Base-by-base conservation (phyloP, 1,139 yeast species). In the Pichia sp. region DNA sequence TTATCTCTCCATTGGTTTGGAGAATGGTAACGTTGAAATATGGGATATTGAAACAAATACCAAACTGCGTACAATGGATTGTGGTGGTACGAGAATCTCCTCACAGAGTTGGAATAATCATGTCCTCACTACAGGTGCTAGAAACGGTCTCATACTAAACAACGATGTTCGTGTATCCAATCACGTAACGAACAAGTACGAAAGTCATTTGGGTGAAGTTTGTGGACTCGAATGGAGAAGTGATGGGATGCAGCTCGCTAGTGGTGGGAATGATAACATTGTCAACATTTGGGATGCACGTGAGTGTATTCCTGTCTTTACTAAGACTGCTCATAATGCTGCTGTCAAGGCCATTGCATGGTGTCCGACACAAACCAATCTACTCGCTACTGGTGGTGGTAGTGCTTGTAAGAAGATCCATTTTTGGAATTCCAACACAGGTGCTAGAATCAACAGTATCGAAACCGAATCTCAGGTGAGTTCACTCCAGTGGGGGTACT, bases 301-400 rank as follows among this genome's bases (percentile, higher is more conserved):
- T 46, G 70, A 79, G n/a, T 52, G 67, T 5, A 18, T 69, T 1
- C 96, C 98, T 5, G 69, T 79, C 44, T 85, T 80, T 57, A 66
- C 81, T 17, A 85, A 87, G 55, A 73, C 81, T 17, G 75, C 76
- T 41, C 98, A 91, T 59, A 79, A 74, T 29, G 96, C 97, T 0
- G 98, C 98, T 0, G 96, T 91, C 13, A 93, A 93, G 60, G 97
- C 98, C 1, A 62, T 93, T 38, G 78, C 93, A 13, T 93, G 96
- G 96, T 85, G 95, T 55, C 98, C 97, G 0, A 81, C 81, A 59
- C 93, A 86, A 49, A 64, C 67, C 23, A 82, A 84, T 45, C 61
- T 91, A 37, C 66, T 93, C 37, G 96, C 97, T 9, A 83, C 96
- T 3, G 99, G 98, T 9, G 98, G 98, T 35, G 98, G 98, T 16